Evolutionary conservation across 148 eudicot genomes (phyloP), one percentile per base, ranked within the genome.

Genomic region (Suaeda aralocaspica): DNA sequence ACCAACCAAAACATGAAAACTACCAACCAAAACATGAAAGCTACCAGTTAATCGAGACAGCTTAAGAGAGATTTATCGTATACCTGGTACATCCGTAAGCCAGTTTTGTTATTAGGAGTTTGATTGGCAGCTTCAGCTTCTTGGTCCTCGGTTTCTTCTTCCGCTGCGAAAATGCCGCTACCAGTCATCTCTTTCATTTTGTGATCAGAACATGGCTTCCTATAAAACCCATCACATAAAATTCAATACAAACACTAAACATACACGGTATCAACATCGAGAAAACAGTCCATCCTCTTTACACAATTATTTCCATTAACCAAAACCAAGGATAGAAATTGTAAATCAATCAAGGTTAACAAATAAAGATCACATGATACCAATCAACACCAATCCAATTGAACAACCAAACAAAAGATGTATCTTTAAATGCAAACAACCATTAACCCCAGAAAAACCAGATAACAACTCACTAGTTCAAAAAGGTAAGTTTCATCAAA

Each of bases 151-250:
- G 71, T 72, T 76, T 86, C 93, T 24, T 73, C 82, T 48, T 76
- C 81, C 21, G 82, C 76, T 39, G 83, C 82, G 59, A 92, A 92
- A 58, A 92, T 90, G 58, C 93, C 86, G 69, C 96, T 92, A 29
- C 98, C 98, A 19, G 92, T 90, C 73, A 89, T 92, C 80, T 92
- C 98, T 79, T 88, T 89, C 68, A 82, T 26, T 83, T 92, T 92
- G 75, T 88, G 70, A 21, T 72, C 96, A 33, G 98, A 92, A 79
- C 87, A 82, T n/a, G 96, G 98, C 82, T 90, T 90, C 85, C 98
- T 92, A 83, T n/a, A 70, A 74, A 42, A 41, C 66, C 39, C 44
- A 68, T 22, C n/a, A 46, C 28, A 58, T 4, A 67, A 60, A 39
- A 66, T 19, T 53, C 68, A 26, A 24, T 42, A 64, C 44, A 72